A percentile compares a stretch with the other conserved stretches of the same genome.
phyloP scores from a whole-genome alignment of 2,329 filamentous ascomycete genomes.

The Epichloe festucae region DNA sequence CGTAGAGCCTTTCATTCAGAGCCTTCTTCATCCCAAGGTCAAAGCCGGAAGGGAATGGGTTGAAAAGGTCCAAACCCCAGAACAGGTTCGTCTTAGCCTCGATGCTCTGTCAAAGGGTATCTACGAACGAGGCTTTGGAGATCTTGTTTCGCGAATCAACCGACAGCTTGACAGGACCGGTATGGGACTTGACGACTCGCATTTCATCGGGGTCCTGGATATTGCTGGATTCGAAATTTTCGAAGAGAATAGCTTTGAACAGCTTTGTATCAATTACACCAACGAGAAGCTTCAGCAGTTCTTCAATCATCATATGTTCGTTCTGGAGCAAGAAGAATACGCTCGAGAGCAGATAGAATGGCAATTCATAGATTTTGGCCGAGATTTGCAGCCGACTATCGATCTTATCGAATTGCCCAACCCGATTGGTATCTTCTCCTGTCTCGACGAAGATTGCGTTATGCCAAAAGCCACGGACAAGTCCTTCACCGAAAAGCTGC shows the following conservation, averaged over 20 bases:
- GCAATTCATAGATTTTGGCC: slow-evolving; percentile 98
- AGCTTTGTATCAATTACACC: slow-evolving; percentile 98
- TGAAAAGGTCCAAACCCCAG: slow-evolving; percentile 93
- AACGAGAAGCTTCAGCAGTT: slow-evolving; percentile 99
- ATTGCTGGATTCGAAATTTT: slow-evolving; percentile 99
- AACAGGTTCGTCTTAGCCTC: slow-evolving; percentile 81
- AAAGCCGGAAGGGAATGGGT: slow-evolving; percentile 97
- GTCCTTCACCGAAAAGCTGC: slow-evolving; percentile 95
- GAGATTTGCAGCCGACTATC: slow-evolving; percentile 92
- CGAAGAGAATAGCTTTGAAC: slow-evolving; percentile 95
- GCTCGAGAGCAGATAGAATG: slow-evolving; percentile 96
- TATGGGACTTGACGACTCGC: slow-evolving; percentile 72
- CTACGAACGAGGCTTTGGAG: slow-evolving; percentile 90
- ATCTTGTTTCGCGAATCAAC: slow-evolving; percentile 87
- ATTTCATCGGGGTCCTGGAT: slow-evolving; percentile 96
- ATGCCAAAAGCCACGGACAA: slow-evolving; percentile 99
- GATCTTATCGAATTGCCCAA: slow-evolving; percentile 93
- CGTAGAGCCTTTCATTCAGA: slow-evolving; percentile 73
- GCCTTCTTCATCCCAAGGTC: slow-evolving; percentile 80
- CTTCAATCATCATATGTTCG: slow-evolving; percentile 99
- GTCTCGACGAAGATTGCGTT: slow-evolving; percentile 91
- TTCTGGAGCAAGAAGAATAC: slow-evolving; percentile 96
- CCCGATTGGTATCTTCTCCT: slow-evolving; percentile 97
- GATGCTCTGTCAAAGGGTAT: slow-evolving; percentile 94
- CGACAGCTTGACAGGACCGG: slow-evolving; percentile 78